Evolutionary conservation across 495 filamentous ascomycete genomes (phyloP).

Genomic region (Gamarada debralockiae): DNA sequence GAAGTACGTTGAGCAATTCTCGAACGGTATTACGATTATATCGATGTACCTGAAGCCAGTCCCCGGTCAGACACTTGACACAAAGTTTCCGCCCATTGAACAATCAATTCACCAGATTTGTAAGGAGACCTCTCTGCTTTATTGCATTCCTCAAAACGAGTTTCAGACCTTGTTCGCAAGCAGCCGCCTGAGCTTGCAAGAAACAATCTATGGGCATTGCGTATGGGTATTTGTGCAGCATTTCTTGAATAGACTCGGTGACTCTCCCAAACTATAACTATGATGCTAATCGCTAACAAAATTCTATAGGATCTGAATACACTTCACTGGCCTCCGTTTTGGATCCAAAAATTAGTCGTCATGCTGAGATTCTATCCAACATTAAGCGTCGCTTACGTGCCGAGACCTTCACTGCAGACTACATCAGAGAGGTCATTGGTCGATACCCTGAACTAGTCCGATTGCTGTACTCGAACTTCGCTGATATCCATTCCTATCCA

Average conservation of each 20-base stretch:
- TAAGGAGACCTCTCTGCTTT: conserved; percentile 93
- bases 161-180: conserved; percentile 84
- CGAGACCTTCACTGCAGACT: conserved; percentile 96
- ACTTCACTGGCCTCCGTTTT: conserved; percentile 75
- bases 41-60: conserved; percentile 84
- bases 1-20: conserved; percentile 98
- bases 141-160: conserved; percentile 96
- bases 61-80: conserved; percentile 25
- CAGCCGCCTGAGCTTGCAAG: conserved; percentile 86
- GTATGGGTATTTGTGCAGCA: conserved; percentile 97
- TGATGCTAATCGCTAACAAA: conserved; percentile 2
- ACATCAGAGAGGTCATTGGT: conserved; percentile 94
- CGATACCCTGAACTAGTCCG: conserved; percentile 86
- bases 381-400: conserved; percentile 92
- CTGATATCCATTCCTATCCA: conserved; percentile 86
- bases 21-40: conserved; percentile 95
- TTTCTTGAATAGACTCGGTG: conserved; percentile 87
- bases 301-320: conserved; percentile 67
- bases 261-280: background rate
- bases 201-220: conserved; percentile 95
- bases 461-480: conserved; percentile 86
- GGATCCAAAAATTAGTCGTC: conserved; percentile 72
- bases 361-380: conserved; percentile 91
- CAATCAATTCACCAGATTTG: conserved; percentile 97
- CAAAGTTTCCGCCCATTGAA: conserved; percentile 72